Conservation (phyloP, 371 early-diverging fungal species). For the Parasitella parasitica region DNA sequence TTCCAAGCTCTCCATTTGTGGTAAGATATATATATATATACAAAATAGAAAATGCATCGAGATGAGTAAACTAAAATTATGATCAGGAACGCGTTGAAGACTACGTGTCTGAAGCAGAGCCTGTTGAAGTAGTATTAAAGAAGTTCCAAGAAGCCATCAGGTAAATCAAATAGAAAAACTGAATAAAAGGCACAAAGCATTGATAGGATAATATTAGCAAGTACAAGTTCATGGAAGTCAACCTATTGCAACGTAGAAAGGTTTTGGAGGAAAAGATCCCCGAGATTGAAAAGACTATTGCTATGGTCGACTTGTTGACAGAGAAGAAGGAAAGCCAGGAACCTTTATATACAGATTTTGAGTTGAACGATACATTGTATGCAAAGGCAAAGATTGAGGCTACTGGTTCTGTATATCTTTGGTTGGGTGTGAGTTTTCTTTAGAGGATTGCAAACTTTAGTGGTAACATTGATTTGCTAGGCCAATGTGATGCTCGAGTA, state of each 20-base stretch:
- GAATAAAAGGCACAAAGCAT: too few relatives aligned
- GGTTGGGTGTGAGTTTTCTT: constrained; percentile 83
- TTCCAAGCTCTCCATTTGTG: constrained; percentile 95
- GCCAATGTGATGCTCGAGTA: constrained; percentile 98
- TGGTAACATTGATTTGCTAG: constrained; percentile 43
- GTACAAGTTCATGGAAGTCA: constrained; percentile 96
- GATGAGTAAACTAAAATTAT: neutral
- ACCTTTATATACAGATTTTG: constrained; percentile 82
- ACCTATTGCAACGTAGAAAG: constrained; percentile 78
- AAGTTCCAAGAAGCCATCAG: constrained; percentile 92
- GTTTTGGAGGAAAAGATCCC: constrained; percentile 90
- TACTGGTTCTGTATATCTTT: constrained; percentile 83
- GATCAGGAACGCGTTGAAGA: constrained; percentile 85
- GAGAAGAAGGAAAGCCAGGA: constrained; percentile 68
- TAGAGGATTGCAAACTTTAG: neutral
- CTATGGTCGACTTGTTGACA: constrained; percentile 78
- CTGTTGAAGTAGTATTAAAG: constrained; percentile 80
- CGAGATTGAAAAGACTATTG: constrained; percentile 93
- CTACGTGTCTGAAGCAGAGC: constrained; percentile 70
- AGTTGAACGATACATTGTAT: constrained; percentile 92
- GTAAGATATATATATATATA: constrained; percentile 48
- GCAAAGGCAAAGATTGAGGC: constrained; percentile 80
- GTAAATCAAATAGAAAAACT: too few relatives aligned
- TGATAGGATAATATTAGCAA: too few relatives aligned
- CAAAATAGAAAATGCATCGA: neutral